These are phyloP conservation scores for Rhizodiscina lignyota DNA, from an alignment of 495 filamentous ascomycete genomes.

Conservation along the genomic window DNA sequence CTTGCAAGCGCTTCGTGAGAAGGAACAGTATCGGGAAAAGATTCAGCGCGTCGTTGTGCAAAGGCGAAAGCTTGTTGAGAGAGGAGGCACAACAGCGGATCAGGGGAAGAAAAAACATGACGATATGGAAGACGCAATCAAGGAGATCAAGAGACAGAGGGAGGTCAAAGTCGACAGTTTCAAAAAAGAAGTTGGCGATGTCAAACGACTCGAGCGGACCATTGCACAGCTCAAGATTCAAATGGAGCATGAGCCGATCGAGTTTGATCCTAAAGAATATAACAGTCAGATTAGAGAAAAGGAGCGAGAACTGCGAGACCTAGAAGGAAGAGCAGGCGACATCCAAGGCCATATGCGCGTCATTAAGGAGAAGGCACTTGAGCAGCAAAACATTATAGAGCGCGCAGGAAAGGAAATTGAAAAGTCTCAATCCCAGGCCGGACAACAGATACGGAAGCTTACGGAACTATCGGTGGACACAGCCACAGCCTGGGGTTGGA, in stretches of 20 bases:
- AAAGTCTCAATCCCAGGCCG: conserved; percentile 55
- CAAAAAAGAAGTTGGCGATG: conserved; percentile 33
- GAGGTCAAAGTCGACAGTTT: conserved; percentile 40
- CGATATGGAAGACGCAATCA: conserved; percentile 32
- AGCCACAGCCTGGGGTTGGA: conserved; percentile 58
- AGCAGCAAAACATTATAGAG: conserved; percentile 7
- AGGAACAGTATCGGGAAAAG: conserved; percentile 19
- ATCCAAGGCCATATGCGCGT: conserved; percentile 3
- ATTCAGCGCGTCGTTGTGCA: conserved; percentile 29
- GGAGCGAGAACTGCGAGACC: conserved; percentile 29
- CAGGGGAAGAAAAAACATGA: conserved; percentile 32
- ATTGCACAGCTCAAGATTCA: conserved; percentile 30
- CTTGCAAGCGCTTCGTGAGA: conserved; percentile 20
- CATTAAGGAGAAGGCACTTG: conserved; percentile 1
- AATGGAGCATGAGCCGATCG: conserved; percentile 30
- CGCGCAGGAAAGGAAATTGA: conserved; percentile 11
- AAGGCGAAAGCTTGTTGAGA: conserved; percentile 32
- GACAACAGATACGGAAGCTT: conserved; percentile 54
- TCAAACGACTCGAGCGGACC: conserved; percentile 22
- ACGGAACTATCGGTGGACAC: conserved; percentile 40
- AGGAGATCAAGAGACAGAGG: conserved; percentile 34
- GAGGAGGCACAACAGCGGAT: conserved; percentile 36
- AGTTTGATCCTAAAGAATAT: conserved; percentile 35
- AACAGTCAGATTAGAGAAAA: conserved; percentile 32
- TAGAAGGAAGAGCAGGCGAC: conserved; percentile 11